Base-by-base conservation (phyloP, 179 eudicot genomes). In the Pouteria campechiana region DNA sequence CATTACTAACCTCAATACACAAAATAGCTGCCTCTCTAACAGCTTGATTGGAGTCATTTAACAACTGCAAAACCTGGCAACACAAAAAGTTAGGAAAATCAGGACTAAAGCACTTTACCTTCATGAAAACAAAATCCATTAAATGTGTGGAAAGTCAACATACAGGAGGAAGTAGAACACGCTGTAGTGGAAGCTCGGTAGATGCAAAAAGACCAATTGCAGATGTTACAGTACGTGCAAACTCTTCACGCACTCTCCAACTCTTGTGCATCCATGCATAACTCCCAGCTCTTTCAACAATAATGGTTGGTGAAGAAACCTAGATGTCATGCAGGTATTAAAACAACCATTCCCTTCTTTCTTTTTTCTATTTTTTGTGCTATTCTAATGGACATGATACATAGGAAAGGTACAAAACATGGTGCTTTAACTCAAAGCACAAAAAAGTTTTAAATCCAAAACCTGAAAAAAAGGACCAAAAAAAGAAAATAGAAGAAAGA, bases 1-100 rank as follows among this genome's bases (percentile, higher is more conserved):
- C n/a, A n/a, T n/a, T n/a, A n/a, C n/a, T n/a, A n/a, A 92, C 96
- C 99, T 92, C 99, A 21, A 87, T 80, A 46, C 99, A 92, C 38
- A 71, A 65, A 51, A 69, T 75, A 44, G 96, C 96, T 3, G 96
- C 96, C 57, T 92, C 99, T 64, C 93, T 73, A 31, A 92, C 99
- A 61, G 66, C 76, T 31, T 76, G 88, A 43, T 92, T 88, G 27
- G 96, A 76, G 61, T 92, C 99, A 67, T 83, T 79, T 73, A 92
- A 57, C 96, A 92, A 77, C 69, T 92, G 96, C 65, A 92, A 55
- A 66, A 83, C 87, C 98, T 90, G 94, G 40, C 27, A 50, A 38
- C 41, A 22, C 46, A 47, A 33, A 12, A 12, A 54, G 15, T 22
- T 27, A 38, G 49, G 48, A 13, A 47, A 15, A 25, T 41, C 31